Evolutionary conservation across 331 rosid species (phyloP).

Genomic region (Prunus yedoensis): DNA sequence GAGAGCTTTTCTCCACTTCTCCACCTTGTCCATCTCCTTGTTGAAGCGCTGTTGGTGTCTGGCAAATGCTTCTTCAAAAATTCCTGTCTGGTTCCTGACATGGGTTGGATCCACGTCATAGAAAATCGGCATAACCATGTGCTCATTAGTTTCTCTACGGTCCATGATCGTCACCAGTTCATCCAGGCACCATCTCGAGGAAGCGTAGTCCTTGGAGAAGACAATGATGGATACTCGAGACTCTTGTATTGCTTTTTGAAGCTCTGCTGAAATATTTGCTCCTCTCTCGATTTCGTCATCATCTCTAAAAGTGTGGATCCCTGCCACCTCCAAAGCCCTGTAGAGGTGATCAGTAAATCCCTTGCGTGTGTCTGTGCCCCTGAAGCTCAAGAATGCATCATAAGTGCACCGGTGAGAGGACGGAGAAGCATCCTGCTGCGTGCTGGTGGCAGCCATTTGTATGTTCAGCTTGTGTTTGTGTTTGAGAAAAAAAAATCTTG

Average conservation of each 20-base stretch:
- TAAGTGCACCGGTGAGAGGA: background rate
- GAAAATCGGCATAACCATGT: background rate
- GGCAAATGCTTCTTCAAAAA: constrained; percentile 1
- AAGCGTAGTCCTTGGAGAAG: constrained; percentile 15
- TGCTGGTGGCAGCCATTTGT: too few species aligned
- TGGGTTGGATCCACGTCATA: background rate
- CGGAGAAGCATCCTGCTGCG: background rate
- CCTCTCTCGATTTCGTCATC: background rate
- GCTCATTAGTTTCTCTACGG: background rate
- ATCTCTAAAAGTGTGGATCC: background rate
- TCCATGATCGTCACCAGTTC: background rate
- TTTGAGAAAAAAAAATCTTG: too few species aligned
- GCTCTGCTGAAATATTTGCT: background rate
- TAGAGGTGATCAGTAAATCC: constrained; percentile 4
- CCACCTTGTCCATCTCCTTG: background rate
- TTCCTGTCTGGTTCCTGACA: constrained; percentile 5
- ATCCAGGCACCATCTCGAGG: constrained; percentile 1
- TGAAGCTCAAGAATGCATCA: constrained; percentile 10
- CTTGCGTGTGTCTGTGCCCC: background rate
- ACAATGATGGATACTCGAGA: constrained; percentile 1
- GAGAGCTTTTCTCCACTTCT: background rate
- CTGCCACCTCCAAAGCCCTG: background rate
- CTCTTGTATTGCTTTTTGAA: background rate
- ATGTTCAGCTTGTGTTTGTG: too few species aligned
- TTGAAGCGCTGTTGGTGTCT: background rate